phyloP scores from a whole-genome alignment of 1,284 basidiomycete genomes.

The Quambalaria eucalypti region DNA sequence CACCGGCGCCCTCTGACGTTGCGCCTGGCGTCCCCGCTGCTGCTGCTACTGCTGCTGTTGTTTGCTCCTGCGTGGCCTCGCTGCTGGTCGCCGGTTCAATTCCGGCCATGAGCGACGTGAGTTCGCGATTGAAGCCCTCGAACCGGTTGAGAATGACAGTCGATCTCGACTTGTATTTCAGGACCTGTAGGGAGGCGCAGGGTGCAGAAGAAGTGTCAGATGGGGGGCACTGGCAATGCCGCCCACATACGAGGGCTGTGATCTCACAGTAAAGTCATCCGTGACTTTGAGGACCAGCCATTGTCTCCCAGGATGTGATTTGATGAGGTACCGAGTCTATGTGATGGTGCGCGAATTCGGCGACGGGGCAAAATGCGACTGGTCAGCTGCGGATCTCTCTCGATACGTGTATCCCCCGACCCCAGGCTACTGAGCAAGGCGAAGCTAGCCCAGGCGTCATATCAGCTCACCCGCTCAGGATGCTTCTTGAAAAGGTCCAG shows the following conservation, averaged over 20 bases:
- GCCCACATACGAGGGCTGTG: not conserved
- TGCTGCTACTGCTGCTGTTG: slow-evolving; percentile 1
- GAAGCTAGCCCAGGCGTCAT: not conserved
- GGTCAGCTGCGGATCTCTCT: not conserved
- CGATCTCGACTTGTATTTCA: slow-evolving; percentile 88
- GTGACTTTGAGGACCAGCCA: slow-evolving; percentile 36
- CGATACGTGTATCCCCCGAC: too few species aligned
- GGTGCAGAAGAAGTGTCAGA: too few species aligned
- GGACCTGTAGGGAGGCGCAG: slow-evolving; percentile 22
- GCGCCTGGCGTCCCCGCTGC: not conserved
- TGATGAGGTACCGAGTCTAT: slow-evolving; percentile 31
- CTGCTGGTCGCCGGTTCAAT: not conserved
- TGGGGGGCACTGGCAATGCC: too few species aligned
- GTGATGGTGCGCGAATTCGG: not conserved
- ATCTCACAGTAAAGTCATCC: slow-evolving; percentile 23
- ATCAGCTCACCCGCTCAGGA: slow-evolving; percentile 14
- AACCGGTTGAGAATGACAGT: slow-evolving; percentile 89
- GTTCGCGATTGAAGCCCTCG: slow-evolving; percentile 71
- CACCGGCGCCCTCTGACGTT: not conserved
- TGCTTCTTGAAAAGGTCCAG: slow-evolving; percentile 22
- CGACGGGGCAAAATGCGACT: not conserved
- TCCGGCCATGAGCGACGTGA: slow-evolving; percentile 66
- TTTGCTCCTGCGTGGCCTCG: not conserved
- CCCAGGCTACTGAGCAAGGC: not conserved
- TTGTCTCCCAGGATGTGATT: slow-evolving; percentile 19